These are phyloP conservation scores for Fraxinus angustifolia DNA, from an alignment of 305 asterid species.

Conservation along the genomic window DNA sequence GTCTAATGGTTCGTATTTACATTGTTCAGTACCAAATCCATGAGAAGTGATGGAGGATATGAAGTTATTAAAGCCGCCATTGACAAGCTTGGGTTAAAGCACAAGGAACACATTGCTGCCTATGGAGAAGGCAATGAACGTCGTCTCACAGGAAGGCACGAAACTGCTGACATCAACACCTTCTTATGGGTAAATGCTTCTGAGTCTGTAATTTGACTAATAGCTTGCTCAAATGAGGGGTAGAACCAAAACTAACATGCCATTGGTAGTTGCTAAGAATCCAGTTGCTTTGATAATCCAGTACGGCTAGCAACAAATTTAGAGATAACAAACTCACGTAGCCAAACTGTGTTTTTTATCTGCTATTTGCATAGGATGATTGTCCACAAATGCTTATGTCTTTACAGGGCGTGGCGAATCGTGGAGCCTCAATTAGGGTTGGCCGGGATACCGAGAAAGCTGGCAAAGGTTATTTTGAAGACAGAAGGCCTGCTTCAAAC, in stretches of 20 bases:
- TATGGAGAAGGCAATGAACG: constrained; percentile 85
- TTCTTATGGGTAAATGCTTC: constrained; percentile 55
- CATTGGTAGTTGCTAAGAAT: not conserved
- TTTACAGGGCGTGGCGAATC: constrained; percentile 70
- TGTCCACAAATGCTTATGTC: not conserved
- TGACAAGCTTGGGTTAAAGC: constrained; percentile 62
- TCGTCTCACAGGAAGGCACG: constrained; percentile 74
- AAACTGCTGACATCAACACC: constrained; percentile 61
- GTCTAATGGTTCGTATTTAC: not conserved
- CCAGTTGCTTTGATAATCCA: not conserved
- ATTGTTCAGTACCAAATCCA: constrained; percentile 51
- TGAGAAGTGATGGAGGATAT: constrained; percentile 64
- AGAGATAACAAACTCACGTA: not conserved
- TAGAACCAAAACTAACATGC: not conserved
- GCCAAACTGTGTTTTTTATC: not conserved
- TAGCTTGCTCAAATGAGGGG: not conserved
- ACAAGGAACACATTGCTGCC: constrained; percentile 71
- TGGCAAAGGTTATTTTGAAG: constrained; percentile 72
- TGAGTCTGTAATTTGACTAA: not conserved
- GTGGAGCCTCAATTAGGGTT: constrained; percentile 77
- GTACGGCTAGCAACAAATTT: not conserved
- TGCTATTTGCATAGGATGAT: not conserved
- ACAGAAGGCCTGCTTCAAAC: constrained; percentile 72
- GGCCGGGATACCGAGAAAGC: constrained; percentile 77
- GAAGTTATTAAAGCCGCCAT: constrained; percentile 66